A percentile compares a stretch with the other conserved stretches of the same genome.
Conservation (phyloP, 2,329 filamentous ascomycete genomes). For the Elsinoe necatrix region DNA sequence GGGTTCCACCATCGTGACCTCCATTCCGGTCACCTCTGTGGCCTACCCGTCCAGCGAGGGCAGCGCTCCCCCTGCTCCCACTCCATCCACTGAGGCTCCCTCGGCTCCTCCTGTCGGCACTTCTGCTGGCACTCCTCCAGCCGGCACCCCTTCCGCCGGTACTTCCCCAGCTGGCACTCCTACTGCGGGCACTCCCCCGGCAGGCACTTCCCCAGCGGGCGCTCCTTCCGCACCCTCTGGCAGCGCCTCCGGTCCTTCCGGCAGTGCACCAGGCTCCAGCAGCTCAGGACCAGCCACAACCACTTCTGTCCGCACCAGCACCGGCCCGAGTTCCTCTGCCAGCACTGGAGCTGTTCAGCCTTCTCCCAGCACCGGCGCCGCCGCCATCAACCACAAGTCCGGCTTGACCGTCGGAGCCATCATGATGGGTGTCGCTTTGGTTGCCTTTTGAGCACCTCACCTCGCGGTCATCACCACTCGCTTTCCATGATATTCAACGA, state of each 20-base stretch:
- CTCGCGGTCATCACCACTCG: neutral
- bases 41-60: constrained; percentile 13
- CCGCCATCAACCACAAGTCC: constrained; percentile 9
- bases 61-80: constrained; percentile 8
- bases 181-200: neutral
- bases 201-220: neutral
- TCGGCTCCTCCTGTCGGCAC: constrained; percentile 1
- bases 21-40: constrained; percentile 6
- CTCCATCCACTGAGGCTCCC: neutral
- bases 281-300: neutral
- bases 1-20: constrained; percentile 13
- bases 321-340: neutral
- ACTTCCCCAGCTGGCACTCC: neutral
- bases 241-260: neutral
- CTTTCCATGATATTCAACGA: constrained; percentile 10
- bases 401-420: constrained; percentile 7
- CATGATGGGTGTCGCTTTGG: constrained; percentile 3
- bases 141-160: neutral
- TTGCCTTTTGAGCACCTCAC: constrained; percentile 10
- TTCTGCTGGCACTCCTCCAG: constrained; percentile 10
- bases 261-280: neutral
- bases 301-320: constrained; percentile 1
- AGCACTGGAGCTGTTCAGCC: constrained; percentile 3
- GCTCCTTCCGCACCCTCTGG: constrained; percentile 8
- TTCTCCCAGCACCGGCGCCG: neutral